Evolutionary conservation across 768 basidiomycete species (phyloP), one percentile per base, ranked within the genome.

Genomic region (Podaxis sp.): DNA sequence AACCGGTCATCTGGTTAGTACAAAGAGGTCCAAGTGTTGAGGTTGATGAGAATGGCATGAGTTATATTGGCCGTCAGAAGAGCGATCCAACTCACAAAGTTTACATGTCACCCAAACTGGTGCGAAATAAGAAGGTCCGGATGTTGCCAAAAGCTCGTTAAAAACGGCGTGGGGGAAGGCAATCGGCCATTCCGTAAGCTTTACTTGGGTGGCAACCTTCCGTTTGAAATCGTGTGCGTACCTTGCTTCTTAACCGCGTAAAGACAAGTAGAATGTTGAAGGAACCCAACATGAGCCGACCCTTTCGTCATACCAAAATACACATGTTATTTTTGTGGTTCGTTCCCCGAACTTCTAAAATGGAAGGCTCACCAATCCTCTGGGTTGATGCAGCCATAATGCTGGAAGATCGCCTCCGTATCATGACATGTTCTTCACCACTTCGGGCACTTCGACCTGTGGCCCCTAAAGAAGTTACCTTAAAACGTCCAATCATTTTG

Each of bases 291-390:
- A 44, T 8, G 51, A 17, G 51, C 41, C 50, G 46, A 58, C 56
- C 56, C 60, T 55, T 54, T 54, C 44, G 28, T 62, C 30, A 55
- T 55, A 22, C 58, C 60, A 62, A 56, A 48, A 62, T 37, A 36
- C 26, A 37, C 30, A 48, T 51, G 48, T 57, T 57, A 53, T 41
- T 51, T 50, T 58, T 63, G 48, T 33, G 26, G 22, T 51, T 41
- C 52, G 48, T 57, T n/a, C 33, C 33, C 37, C 56, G 57, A 58
- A 10, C 24, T 51, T 57, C 38, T 26, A 63, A 52, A 38, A 26
- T 57, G 56, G 51, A 58, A 52, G 6, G 50, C 37, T 26, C 48
- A 26, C 62, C 62, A 63, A 57, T 58, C 62, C 17, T 17, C 28
- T 51, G 55, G 56, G 24, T 52, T 24, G 26, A 63, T 28, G 15